Base-by-base conservation (phyloP, 371 early-diverging fungal genomes). In the Circinella minor region DNA sequence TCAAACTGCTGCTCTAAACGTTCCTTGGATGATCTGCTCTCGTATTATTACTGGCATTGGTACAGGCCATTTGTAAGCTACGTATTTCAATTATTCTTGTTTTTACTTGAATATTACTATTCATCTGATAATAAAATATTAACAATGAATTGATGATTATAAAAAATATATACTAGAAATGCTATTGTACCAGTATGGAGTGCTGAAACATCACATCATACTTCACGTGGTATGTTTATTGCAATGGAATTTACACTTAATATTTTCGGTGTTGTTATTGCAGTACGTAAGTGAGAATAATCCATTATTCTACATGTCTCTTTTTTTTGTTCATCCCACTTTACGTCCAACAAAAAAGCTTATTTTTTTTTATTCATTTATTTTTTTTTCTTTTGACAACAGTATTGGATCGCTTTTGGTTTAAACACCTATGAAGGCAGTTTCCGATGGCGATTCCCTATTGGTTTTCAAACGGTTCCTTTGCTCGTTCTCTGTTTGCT, bases 141-240 rank as follows among this genome's bases (percentile, higher is more conserved):
- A 2, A 1, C 34, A 73, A 73, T 55, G 55, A n/a, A 4, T 27
- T 27, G 2, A 27, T 27, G 27, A 27, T 27, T 27, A 27, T 27
- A 2, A 27, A 27, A 0, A 27, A 27, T 10, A 54, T 54, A 38
- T 36, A 15, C 43, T 64, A 79, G 79, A 47, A 80, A 79, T 60
- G 80, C 82, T 18, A 73, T 80, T 69, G 80, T 82, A 1, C 82
- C 82, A 36, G 80, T 82, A 9, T 82, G 80, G 80, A 77, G 74
- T 60, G 80, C 82, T 36, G 82, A 82, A 65, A 78, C 76, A 1
- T 78, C 80, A 4, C 78, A 77, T 71, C 75, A 79, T 55, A 74
- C 75, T 5, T 75, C 78, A 7, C 72, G 82, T 39, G 82, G 82
- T 48, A 69, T 69, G 62, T 74, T 82, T 65, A 70, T 80, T 47